Base-by-base conservation (phyloP, 2,329 filamentous ascomycete species). In the Aureobasidium zeae region DNA sequence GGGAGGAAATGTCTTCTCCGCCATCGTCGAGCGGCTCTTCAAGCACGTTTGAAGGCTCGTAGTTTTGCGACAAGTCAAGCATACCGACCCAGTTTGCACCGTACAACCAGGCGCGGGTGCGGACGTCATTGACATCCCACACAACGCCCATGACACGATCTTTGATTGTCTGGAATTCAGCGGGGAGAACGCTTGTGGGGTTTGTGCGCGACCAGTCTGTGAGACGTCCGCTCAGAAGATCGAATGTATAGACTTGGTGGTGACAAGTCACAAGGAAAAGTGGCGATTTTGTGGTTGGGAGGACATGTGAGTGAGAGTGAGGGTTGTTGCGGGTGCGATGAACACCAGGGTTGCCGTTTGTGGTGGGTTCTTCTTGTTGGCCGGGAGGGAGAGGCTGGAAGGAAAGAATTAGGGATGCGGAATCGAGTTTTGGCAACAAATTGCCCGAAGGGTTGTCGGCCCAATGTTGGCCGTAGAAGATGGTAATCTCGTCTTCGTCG, bases 151-250 rank as follows among this genome's bases (percentile, higher is more conserved):
- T 89, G 43, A 83, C 83, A 30, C 85, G 72, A 59, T 94, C 87
- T 48, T 81, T 77, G 17, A 87, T 74, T 51, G 79, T 76, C 45
- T 73, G 76, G 60, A 93, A 89, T 35, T 83, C 75, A 3, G 72
- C 69, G 0, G 87, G 91, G 15, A 95, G 76, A 46, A 73, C 75
- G 12, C 75, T 73, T n/a, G 80, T 76, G 4, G 82, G 80, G 59
- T 96, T 94, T 26, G 83, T 75, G 51, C 85, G 76, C 7, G 86
- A 86, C 91, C 91, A 98, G 25, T 84, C 74, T 4, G 82, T 86
- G 9, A 96, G 68, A 13, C 76, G 76, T 32, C 88, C 88, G 35
- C 76, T 72, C n/a, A 81, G 69, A 26, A 86, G 76, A 53, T 94
- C 77, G 61, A 96, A 85, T 43, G 91, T 77, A 50, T 85, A 75